phyloP scores from a whole-genome alignment of 2,329 filamentous ascomycete species.

The Fusarium mundagurra region DNA sequence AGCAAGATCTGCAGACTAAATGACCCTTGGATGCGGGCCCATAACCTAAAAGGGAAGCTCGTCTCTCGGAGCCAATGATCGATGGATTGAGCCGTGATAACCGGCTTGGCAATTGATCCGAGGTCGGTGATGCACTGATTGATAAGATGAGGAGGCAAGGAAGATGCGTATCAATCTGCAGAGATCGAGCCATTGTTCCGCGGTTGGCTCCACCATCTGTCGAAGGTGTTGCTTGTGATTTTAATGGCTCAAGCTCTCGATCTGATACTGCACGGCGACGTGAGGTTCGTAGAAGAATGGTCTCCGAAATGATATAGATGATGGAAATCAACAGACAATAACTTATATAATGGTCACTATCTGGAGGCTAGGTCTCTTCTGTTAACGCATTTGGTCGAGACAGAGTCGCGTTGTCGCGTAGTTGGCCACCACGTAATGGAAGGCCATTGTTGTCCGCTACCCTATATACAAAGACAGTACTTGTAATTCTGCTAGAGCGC shows the following conservation, averaged over 20 bases:
- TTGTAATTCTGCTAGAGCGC: not conserved
- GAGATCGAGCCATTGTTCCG: not conserved
- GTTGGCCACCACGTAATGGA: not conserved
- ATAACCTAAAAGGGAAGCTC: constrained; percentile 3
- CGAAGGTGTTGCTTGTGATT: not conserved
- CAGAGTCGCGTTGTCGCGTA: rapidly evolving
- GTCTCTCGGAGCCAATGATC: not conserved
- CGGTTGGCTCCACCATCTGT: not conserved
- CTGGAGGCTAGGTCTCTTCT: not conserved
- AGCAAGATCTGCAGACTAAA: not conserved
- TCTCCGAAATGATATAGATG: rapidly evolving
- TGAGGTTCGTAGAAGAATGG: no score
- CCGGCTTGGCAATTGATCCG: constrained; percentile 23
- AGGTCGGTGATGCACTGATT: constrained; percentile 25
- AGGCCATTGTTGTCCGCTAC: not conserved
- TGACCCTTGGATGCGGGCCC: not conserved
- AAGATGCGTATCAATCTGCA: constrained; percentile 2
- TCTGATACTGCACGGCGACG: not conserved
- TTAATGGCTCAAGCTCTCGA: not conserved
- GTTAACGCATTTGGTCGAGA: not conserved
- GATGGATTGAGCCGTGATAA: constrained; percentile 3
- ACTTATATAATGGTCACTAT: rapidly evolving
- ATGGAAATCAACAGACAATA: not conserved
- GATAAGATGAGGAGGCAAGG: constrained; percentile 17
- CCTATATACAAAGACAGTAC: not conserved